phyloP scores from a whole-genome alignment of 2,329 filamentous ascomycete genomes.

The Endoconidiophora laricicola region DNA sequence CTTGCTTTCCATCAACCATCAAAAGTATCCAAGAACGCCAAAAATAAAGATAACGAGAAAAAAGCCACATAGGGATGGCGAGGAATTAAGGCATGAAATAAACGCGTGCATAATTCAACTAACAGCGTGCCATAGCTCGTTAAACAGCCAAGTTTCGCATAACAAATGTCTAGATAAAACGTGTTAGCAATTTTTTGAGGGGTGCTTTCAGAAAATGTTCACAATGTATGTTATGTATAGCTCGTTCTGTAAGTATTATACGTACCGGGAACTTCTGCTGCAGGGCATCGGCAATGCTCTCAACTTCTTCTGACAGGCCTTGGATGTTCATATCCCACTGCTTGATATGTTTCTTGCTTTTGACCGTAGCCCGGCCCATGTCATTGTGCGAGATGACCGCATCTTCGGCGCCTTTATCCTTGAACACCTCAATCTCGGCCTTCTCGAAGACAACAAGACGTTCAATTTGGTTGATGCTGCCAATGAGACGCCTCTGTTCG shows the following conservation, averaged over 20 bases:
- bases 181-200: not conserved
- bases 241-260: constrained; percentile 4
- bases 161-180: not conserved
- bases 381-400: constrained; percentile 42
- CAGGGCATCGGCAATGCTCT: constrained; percentile 66
- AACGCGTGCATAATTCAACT: not conserved
- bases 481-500: constrained; percentile 75
- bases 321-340: constrained; percentile 85
- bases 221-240: too few species aligned
- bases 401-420: constrained; percentile 1
- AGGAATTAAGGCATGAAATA: not conserved
- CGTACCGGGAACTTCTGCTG: constrained; percentile 61
- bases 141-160: not conserved
- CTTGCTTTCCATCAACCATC: too few species aligned
- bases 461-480: constrained; percentile 88
- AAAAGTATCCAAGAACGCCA: not conserved
- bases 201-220: too few species aligned
- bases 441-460: constrained; percentile 73
- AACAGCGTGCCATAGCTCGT: not conserved
- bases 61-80: not conserved
- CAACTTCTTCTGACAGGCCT: constrained; percentile 73
- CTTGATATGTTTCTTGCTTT: constrained; percentile 54
- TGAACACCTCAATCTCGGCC: constrained; percentile 34
- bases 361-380: constrained; percentile 45
- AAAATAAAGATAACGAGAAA: not conserved